Conservation (phyloP, 345 rosid species). For the Barbarea vulgaris region DNA sequence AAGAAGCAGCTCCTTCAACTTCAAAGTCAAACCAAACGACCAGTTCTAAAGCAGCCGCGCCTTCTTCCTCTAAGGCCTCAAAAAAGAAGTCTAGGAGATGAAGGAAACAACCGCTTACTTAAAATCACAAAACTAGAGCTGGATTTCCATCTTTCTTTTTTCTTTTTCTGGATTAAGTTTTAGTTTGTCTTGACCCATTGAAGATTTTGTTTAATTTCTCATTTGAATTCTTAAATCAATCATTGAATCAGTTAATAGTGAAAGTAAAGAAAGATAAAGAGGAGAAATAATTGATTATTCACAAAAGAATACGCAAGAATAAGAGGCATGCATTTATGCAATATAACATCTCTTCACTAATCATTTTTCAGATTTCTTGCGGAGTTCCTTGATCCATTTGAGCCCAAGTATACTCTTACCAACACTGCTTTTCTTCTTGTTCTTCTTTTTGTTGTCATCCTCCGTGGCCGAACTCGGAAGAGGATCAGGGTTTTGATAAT, state of each 20-base stretch:
- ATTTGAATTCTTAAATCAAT: not conserved
- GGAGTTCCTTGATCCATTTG: constrained; percentile 42
- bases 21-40: constrained; percentile 47
- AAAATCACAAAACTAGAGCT: not conserved
- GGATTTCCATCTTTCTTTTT: constrained; percentile 3
- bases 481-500: constrained; percentile 40
- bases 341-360: not conserved
- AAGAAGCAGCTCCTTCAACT: constrained; percentile 52
- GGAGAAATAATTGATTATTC: not conserved
- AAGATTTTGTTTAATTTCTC: constrained; percentile 24
- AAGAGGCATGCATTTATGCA: not conserved
- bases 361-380: constrained; percentile 40
- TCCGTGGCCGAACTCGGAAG: constrained; percentile 11
- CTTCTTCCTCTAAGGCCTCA: constrained; percentile 79
- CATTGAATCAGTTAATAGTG: not conserved
- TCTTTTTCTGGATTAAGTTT: constrained; percentile 29
- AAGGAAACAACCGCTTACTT: constrained; percentile 11
- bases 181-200: constrained; percentile 10
- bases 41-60: constrained; percentile 27
- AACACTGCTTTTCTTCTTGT: constrained; percentile 21
- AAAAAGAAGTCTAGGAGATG: constrained; percentile 90
- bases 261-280: not conserved
- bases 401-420: constrained; percentile 28
- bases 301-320: constrained; percentile 2
- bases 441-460: constrained; percentile 20